phyloP scores from a whole-genome alignment of 148 eudicot species.

The Camellia sinensis region DNA sequence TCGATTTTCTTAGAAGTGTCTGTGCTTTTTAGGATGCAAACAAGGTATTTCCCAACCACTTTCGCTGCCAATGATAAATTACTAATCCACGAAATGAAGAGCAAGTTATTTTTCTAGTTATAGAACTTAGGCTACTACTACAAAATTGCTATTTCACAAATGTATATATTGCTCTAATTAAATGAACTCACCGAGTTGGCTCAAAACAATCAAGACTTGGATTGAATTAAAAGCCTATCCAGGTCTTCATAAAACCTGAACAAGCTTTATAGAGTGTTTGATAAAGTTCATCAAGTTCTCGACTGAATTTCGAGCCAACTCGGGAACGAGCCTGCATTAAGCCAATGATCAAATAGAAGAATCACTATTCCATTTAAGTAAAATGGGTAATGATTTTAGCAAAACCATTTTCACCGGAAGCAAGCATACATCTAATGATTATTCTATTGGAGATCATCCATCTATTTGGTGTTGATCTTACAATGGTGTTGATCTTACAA shows the following conservation, averaged over 20 bases:
- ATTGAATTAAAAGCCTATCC: constrained; percentile 46
- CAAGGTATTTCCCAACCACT: neutral
- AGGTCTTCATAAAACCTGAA: constrained; percentile 68
- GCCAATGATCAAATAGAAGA: constrained; percentile 38
- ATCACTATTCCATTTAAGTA: constrained; percentile 21
- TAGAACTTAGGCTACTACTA: neutral
- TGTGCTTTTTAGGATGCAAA: too few relatives aligned
- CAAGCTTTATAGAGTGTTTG: constrained; percentile 45
- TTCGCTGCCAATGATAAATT: neutral
- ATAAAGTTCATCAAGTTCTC: constrained; percentile 57
- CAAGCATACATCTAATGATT: neutral
- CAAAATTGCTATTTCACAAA: constrained; percentile 2
- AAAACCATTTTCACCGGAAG: neutral
- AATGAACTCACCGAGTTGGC: constrained; percentile 73
- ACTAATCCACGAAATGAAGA: neutral
- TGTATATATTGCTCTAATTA: constrained; percentile 8
- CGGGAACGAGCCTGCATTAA: constrained; percentile 62
- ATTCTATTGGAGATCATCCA: neutral
- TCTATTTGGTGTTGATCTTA: neutral
- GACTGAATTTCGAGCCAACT: constrained; percentile 75
- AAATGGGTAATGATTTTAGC: neutral
- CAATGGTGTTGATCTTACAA: too few relatives aligned
- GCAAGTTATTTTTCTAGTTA: neutral
- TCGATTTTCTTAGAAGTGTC: too few relatives aligned
- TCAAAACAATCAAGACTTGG: constrained; percentile 44